Percentiles rank a stretch among this genome's conserved stretches.
phyloP scores from a whole-genome alignment of 495 filamentous ascomycete genomes.

The Podospora tetraspora region DNA sequence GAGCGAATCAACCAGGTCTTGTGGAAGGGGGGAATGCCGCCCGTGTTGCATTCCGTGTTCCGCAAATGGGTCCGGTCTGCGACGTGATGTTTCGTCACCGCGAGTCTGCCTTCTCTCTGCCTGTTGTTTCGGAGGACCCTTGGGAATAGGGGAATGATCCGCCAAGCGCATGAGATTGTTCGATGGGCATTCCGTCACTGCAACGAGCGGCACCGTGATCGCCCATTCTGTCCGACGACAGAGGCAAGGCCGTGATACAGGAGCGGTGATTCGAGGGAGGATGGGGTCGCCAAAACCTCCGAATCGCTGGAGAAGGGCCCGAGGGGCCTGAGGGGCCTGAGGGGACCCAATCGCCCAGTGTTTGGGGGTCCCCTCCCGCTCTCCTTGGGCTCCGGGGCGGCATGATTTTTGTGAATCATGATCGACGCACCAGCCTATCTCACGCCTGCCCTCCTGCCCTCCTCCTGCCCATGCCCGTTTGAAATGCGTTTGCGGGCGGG shows the following conservation, averaged over 20 bases:
- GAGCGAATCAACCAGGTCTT: not conserved
- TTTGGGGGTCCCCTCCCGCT: not conserved
- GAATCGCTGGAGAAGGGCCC: not conserved
- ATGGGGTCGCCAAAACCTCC: too few relatives aligned
- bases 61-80: not conserved
- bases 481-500: conserved; percentile 13
- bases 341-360: not conserved
- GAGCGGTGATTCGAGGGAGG: not conserved
- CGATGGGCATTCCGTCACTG: not conserved
- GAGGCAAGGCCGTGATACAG: not conserved
- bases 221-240: not conserved
- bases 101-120: not conserved
- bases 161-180: not conserved
- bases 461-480: conserved; percentile 5
- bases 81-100: not conserved
- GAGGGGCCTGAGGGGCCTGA: too few relatives aligned
- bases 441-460: too few relatives aligned
- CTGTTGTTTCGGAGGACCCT: not conserved
- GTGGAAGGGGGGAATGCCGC: not conserved
- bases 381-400: not conserved
- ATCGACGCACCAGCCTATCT: conserved; percentile 11
- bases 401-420: conserved; percentile 14
- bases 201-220: not conserved
- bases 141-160: not conserved
- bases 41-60: not conserved